Base-by-base conservation (phyloP, 495 filamentous ascomycete genomes). In the Tirmania nivea region DNA sequence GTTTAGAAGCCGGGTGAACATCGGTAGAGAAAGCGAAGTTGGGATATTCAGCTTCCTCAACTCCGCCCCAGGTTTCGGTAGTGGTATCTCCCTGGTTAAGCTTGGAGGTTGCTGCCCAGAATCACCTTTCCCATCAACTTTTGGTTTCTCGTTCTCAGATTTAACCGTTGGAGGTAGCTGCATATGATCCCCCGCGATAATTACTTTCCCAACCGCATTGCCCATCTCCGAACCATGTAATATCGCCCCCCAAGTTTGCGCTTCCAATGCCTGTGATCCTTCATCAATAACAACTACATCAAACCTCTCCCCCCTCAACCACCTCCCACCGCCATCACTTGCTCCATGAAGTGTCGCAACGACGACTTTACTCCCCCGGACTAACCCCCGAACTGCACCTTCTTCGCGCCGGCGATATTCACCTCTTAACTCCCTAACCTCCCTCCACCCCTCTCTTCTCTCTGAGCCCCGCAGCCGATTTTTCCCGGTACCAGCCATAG, bases 201-300 rank as follows among this genome's bases (percentile, higher is more conserved):
- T 79, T 0, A 87, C 77, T 69, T 94, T 94, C 52, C 75, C 78
- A 1, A 86, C 85, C 9, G 72, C 66, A n/a, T 6, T 25, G 3
- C n/a, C n/a, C 17, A 59, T 54, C 0, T 58, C 58, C 7, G 51
- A 56, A 6, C 51, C 52, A 34, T 58, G 51, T 14, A 94, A 70
- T 34, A 97, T 67, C 12, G 92, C 78, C n/a, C 95, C 87, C 90
- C 90, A 97, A 67, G 88, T 96, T 65, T 96, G 90, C 1, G 92
- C 86, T 66, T 97, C 90, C 12, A 97, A 72, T 3, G 90, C 90
- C 65, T 97, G 90, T 63, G 84, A 90, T 0, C 86, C 90, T 69
- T 97, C 90, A 61, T 97, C 90, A 42, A 97, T 84, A 35, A 96
- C 77, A 2, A 96, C 85, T 5, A 94, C 84, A 64, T 99, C 90